Evolutionary conservation across 2,329 filamentous ascomycete genomes (phyloP).

Genomic region (Phaeosphaeriaceae sp.): DNA sequence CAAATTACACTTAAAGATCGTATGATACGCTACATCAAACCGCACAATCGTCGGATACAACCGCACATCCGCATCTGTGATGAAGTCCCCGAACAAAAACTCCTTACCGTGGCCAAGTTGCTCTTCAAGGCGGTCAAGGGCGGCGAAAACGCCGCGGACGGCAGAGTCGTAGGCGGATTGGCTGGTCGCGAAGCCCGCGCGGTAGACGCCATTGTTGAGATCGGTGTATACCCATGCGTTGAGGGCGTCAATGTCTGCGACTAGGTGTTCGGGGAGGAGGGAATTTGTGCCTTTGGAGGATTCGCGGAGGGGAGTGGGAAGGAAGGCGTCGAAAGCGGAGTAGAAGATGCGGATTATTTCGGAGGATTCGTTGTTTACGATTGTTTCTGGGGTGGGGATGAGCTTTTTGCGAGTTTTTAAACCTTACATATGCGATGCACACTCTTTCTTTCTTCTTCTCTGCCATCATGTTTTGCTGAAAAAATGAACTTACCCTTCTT

Average conservation of each 20-base stretch:
- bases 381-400: conserved; percentile 18
- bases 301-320: conserved; percentile 60
- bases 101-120: conserved; percentile 66
- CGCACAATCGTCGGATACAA: conserved; percentile 56
- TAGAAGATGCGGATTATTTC: conserved; percentile 46
- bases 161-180: conserved; percentile 83
- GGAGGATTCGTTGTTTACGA: conserved; percentile 44
- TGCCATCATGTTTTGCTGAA: conserved; percentile 8
- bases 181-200: conserved; percentile 80
- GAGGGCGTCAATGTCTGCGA: conserved; percentile 72
- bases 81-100: conserved; percentile 74
- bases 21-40: conserved; percentile 60
- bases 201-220: conserved; percentile 63
- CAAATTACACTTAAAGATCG: conserved; percentile 77
- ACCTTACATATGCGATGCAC: too few relatives aligned
- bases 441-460: not conserved
- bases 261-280: conserved; percentile 71
- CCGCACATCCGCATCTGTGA: conserved; percentile 85
- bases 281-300: conserved; percentile 60
- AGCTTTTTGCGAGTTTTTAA: too few relatives aligned
- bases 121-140: conserved; percentile 76
- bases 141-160: conserved; percentile 73
- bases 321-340: conserved; percentile 34
- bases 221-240: conserved; percentile 80
- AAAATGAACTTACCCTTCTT: conserved; percentile 48